These are phyloP conservation scores for Aspergillus carbonarius DNA, from an alignment of 2,329 filamentous ascomycete species.

Conservation along the genomic window DNA sequence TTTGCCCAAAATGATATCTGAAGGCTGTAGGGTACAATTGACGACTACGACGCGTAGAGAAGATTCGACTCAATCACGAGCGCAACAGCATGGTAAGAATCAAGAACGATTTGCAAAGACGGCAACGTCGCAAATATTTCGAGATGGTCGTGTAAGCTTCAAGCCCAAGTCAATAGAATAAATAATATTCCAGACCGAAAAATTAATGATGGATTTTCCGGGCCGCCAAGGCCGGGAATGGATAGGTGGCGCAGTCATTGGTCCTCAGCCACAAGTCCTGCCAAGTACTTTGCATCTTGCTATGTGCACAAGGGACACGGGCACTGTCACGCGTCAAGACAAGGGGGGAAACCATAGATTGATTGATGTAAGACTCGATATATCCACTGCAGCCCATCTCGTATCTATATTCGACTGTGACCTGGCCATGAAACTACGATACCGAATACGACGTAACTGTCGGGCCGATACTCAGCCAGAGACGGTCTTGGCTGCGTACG, in stretches of 20 bases:
- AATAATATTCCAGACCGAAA: background rate
- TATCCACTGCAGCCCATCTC: background rate
- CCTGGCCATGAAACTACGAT: too few species aligned
- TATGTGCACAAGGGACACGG: too few species aligned
- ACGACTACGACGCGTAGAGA: background rate
- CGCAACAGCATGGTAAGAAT: background rate
- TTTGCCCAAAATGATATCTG: constrained; percentile 12
- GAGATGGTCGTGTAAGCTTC: background rate
- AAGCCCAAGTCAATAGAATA: background rate
- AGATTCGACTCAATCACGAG: background rate
- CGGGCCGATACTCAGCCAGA: background rate
- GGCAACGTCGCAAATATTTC: background rate
- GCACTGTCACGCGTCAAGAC: too few species aligned
- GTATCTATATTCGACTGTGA: background rate
- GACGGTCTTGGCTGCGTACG: too few species aligned
- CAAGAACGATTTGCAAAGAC: background rate
- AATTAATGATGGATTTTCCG: constrained; percentile 13
- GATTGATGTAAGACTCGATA: background rate
- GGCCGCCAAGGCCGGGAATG: constrained; percentile 12
- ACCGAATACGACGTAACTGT: background rate
- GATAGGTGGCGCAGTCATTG: constrained; percentile 1
- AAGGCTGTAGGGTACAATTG: background rate
- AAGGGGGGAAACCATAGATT: too few species aligned
- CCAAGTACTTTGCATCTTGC: too few species aligned
- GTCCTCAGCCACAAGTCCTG: background rate